A percentile compares a stretch with the other conserved stretches of the same genome.
phyloP scores from a whole-genome alignment of 1,284 basidiomycete species.

The Coriolopsis trogii region DNA sequence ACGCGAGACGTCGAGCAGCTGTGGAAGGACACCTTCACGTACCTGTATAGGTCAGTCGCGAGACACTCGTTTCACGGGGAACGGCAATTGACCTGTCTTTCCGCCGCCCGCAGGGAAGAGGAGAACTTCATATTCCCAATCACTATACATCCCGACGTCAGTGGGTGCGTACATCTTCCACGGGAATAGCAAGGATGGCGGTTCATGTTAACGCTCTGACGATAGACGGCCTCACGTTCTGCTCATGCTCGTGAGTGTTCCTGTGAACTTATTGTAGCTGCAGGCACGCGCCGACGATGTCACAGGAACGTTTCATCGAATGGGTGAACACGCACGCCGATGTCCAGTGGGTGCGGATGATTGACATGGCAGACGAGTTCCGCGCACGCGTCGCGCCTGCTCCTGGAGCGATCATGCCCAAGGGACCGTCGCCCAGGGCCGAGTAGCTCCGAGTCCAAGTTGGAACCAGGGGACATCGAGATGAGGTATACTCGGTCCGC shows the following conservation, averaged over 20 bases:
- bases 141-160: constrained; percentile 79
- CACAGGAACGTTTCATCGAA: constrained; percentile 74
- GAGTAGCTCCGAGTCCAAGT: no score
- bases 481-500: no score
- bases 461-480: no score
- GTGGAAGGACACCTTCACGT: constrained; percentile 78
- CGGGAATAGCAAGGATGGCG: no score
- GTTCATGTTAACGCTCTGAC: background rate
- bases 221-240: constrained; percentile 55
- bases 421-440: background rate
- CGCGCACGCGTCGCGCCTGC: constrained; percentile 31
- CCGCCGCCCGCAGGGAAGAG: constrained; percentile 54
- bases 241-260: constrained; percentile 61
- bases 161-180: constrained; percentile 48
- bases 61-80: background rate
- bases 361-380: constrained; percentile 64
- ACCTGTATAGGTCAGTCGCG: constrained; percentile 55
- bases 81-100: background rate
- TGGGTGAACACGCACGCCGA: constrained; percentile 76
- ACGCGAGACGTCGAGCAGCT: constrained; percentile 69
- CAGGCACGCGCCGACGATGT: background rate
- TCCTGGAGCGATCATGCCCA: constrained; percentile 45
- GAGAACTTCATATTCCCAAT: constrained; percentile 77
- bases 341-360: constrained; percentile 75
- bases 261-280: background rate